Evolutionary conservation across 176 grass and related monocot genomes (phyloP).

Genomic region (Phragmites australis): DNA sequence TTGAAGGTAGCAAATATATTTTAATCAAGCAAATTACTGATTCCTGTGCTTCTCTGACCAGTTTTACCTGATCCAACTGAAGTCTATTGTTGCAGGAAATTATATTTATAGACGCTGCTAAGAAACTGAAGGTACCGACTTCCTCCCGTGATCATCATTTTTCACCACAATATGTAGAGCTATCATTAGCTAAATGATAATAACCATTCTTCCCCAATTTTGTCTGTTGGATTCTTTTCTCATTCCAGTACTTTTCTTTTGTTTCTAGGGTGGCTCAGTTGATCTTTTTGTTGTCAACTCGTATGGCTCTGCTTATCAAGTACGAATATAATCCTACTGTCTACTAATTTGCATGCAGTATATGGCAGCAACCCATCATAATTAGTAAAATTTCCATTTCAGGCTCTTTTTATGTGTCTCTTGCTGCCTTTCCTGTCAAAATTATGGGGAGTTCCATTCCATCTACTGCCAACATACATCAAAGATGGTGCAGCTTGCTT

Average conservation of each 20-base stretch:
- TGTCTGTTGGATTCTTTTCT: conserved; percentile 6
- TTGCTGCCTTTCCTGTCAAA: conserved; percentile 92
- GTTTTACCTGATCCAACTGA: conserved; percentile 51
- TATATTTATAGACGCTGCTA: conserved; percentile 90
- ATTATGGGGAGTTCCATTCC: conserved; percentile 94
- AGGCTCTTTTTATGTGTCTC: conserved; percentile 93
- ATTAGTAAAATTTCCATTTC: conserved; percentile 41
- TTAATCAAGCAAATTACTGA: conserved; percentile 24
- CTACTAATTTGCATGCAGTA: conserved; percentile 24
- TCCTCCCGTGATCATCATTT: conserved; percentile 9
- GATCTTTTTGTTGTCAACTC: conserved; percentile 99
- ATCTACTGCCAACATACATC: conserved; percentile 75
- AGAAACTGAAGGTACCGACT: conserved; percentile 83
- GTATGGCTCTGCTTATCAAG: conserved; percentile 91
- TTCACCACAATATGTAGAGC: not conserved
- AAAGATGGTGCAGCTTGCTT: conserved; percentile 92
- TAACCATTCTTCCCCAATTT: not conserved
- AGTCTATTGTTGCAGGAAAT: conserved; percentile 67
- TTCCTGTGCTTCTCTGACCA: not conserved
- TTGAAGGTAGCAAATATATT: conserved; percentile 67
- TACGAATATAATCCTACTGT: conserved; percentile 35
- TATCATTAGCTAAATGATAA: conserved; percentile 3
- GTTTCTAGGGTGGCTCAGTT: conserved; percentile 79
- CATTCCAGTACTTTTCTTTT: conserved; percentile 3
- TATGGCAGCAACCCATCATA: not conserved